A percentile compares a stretch with the other conserved stretches of the same genome.
Conservation (phyloP, 495 filamentous ascomycete genomes). For the Talaromyces thailandensis region DNA sequence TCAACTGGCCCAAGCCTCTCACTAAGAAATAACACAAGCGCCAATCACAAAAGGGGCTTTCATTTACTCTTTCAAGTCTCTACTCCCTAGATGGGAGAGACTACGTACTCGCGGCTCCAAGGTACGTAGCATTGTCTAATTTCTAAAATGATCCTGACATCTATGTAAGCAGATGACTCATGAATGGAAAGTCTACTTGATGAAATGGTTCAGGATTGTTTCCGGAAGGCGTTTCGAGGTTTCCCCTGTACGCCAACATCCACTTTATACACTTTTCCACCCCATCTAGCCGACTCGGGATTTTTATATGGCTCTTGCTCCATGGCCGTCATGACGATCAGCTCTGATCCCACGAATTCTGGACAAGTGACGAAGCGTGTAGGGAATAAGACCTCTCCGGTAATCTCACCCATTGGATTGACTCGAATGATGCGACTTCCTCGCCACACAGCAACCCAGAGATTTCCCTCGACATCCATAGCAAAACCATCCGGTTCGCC, state of each 20-base stretch:
- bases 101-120: background rate
- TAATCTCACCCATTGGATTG: slow-evolving; percentile 50
- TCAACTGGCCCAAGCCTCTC: background rate
- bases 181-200: background rate
- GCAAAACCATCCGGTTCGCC: slow-evolving; percentile 64
- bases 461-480: slow-evolving; percentile 60
- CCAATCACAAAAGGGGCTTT: background rate
- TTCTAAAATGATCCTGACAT: too few relatives aligned
- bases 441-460: slow-evolving; percentile 75
- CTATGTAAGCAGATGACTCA: background rate
- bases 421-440: slow-evolving; percentile 61
- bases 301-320: slow-evolving; percentile 44
- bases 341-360: slow-evolving; percentile 61
- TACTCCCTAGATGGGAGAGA: background rate
- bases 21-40: background rate
- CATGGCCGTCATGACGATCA: slow-evolving; percentile 67
- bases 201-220: background rate
- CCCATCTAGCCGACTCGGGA: slow-evolving; percentile 49
- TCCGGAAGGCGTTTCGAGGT: slow-evolving; percentile 43
- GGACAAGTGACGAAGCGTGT: slow-evolving; percentile 65
- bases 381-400: slow-evolving; percentile 57
- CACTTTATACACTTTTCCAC: slow-evolving; percentile 58
- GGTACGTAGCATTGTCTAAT: too few relatives aligned
- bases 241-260: slow-evolving; percentile 57
- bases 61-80: background rate